Evolutionary conservation across 805 yeast genomes (phyloP), one percentile per base, ranked within the genome.

Genomic region (Kodamaea nitidulidarum): DNA sequence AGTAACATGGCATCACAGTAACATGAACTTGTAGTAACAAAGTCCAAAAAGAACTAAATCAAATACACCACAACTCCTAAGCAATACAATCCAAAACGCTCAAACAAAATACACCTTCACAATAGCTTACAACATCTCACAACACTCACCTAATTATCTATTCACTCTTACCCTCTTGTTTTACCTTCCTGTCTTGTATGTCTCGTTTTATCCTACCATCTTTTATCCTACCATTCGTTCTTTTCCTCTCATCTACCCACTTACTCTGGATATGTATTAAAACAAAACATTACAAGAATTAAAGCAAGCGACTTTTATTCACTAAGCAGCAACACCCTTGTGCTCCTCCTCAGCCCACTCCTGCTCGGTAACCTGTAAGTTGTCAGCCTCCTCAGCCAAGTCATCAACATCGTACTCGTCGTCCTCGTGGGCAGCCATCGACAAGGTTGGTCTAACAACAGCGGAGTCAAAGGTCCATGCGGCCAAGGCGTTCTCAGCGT

Each of bases 401-500:
- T 67, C 73, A 37, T 63, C 68, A 29, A 54, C 68, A 37, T 65
- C 71, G 41, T 62, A 65, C 41, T 65, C 68, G 10, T 37, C 40
- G 33, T 37, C 40, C 35, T 81, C 75, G 58, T 84, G 87, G 45
- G 67, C 71, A 51, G 67, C 67, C 70, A 87, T 79, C 12, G 95
- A 84, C 58, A 88, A 78, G 48, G 96, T 77, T 56, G 96, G 96
- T 77, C 87, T 90, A 57, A 91, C 95, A 47, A 81, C 90, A 53
- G 98, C 96, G 60, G 82, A 78, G 68, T 93, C 98, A 58, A 90
- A 76, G 53, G 98, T 93, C 98, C 98, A 91, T 46, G 88, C 78
- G 47, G 95, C 95, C 58, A 91, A 78, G 47, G 97, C 95, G 54
- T 81, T 83, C 75, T 91, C 98, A 52, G 95, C 93, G 66, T 91